phyloP scores from a whole-genome alignment of 306 rosid species.

The Parietaria judaica region DNA sequence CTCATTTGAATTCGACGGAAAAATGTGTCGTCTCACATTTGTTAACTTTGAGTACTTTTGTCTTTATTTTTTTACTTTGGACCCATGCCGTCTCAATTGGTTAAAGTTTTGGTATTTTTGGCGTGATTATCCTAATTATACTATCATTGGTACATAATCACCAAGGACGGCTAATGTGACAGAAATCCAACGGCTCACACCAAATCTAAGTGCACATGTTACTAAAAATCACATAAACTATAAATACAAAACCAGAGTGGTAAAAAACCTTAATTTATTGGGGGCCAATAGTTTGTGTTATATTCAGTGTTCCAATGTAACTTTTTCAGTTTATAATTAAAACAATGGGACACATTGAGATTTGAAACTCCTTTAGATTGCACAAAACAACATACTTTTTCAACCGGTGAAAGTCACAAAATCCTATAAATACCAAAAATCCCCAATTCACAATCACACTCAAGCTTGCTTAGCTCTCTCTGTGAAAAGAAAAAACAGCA shows the following conservation, averaged over 20 bases:
- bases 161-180: neutral
- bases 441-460: slow-evolving; percentile 7
- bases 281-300: slow-evolving; percentile 37
- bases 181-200: slow-evolving; percentile 11
- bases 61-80: too few relatives aligned
- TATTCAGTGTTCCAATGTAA: slow-evolving; percentile 29
- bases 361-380: too few relatives aligned
- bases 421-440: slow-evolving; percentile 28
- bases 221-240: neutral
- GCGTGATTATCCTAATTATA: too few relatives aligned
- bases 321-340: neutral
- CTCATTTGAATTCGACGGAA: too few relatives aligned
- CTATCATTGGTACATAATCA: too few relatives aligned
- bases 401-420: neutral
- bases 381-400: neutral
- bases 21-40: too few relatives aligned
- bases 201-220: neutral
- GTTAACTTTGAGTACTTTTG: too few relatives aligned
- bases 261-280: neutral
- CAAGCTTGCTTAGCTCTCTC: slow-evolving; percentile 5
- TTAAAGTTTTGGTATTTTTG: too few relatives aligned
- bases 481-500: neutral
- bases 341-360: too few relatives aligned
- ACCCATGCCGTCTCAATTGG: too few relatives aligned
- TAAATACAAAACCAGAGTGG: slow-evolving; percentile 10